Base-by-base conservation (phyloP, 371 early-diverging fungal species). In the Vairimorpha necatrix region DNA sequence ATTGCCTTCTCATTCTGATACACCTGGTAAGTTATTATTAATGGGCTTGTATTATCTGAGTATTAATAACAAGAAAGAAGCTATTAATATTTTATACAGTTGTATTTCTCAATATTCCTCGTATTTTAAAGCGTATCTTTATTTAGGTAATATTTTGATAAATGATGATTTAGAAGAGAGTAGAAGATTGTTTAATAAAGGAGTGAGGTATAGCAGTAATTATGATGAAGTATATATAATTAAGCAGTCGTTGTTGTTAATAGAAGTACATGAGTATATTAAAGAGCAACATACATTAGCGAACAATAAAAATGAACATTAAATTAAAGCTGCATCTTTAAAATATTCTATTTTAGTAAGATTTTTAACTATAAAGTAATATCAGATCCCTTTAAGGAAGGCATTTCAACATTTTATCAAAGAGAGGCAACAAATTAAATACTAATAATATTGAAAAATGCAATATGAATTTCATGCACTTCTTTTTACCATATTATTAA, bases 41-140 rank as follows among this genome's bases (percentile, higher is more conserved):
- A 71, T 34, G 13, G 60, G 47, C 13, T 32, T 71, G 20, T 58
- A 34, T 42, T 28, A 28, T 1, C 34, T 60, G 20, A 28, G 20
- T 34, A 56, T 33, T 13, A 42, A 58, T n/a, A 60, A 58, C 0
- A 33, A 32, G 22, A 33, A 58, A 1, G 42, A 2, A 14, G 34
- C 71, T 42, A 61, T 60, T 26, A 46, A 58, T 18, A 42, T 46
- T 22, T 61, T 71, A 32, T 34, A 61, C 9, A 36, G 26, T 18
- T 32, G 61, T n/a, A 61, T 71, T 14, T 0, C 50, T 30, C 4
- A 32, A 39, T 58, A 71, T 71, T 13, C 30, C 22, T 32, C 47
- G 18, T 71, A 33, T 60, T 71, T 61, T 42, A 71, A 71, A 47
- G 46, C 71, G 11, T 71, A 71, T 71, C 46, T 71, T 22, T 71